Percentiles rank a stretch among this genome's conserved stretches.
These are phyloP conservation scores for Galeopsis tetrahit DNA, from an alignment of 257 asterid genomes.

Conservation along the genomic window DNA sequence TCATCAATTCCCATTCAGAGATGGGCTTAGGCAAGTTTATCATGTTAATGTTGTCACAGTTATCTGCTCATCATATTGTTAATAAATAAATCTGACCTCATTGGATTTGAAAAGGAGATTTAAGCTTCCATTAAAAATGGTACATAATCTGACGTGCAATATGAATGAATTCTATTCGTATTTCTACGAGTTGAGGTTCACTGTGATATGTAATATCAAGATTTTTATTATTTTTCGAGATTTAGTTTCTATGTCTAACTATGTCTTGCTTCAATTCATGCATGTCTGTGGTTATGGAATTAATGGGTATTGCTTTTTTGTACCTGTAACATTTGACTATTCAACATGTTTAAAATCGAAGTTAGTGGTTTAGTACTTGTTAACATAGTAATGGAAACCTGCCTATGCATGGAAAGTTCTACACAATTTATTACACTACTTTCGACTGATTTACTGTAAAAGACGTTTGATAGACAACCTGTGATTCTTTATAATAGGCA, in stretches of 20 bases:
- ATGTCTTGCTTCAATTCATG: neutral
- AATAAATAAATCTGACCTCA: conserved; percentile 10
- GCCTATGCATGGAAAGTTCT: conserved; percentile 8
- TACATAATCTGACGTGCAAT: neutral
- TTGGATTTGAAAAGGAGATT: conserved; percentile 10
- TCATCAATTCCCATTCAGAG: neutral
- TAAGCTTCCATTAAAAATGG: neutral
- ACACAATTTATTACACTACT: neutral
- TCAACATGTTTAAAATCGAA: conserved; percentile 1
- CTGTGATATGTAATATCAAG: neutral
- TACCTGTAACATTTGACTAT: neutral
- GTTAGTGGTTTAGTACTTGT: neutral
- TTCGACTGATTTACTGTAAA: neutral
- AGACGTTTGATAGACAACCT: neutral
- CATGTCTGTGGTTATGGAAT: conserved; percentile 1
- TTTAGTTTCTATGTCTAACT: neutral
- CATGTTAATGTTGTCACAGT: neutral
- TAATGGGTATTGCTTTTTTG: conserved; percentile 1
- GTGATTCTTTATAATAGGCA: too few relatives aligned
- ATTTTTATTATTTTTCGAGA: neutral
- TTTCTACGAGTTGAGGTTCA: neutral
- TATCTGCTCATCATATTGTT: neutral
- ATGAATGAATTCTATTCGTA: neutral
- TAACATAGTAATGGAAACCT: neutral
- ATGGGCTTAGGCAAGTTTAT: neutral